These are phyloP conservation scores for Russula emetica DNA, from an alignment of 768 basidiomycete species.

Conservation along the genomic window DNA sequence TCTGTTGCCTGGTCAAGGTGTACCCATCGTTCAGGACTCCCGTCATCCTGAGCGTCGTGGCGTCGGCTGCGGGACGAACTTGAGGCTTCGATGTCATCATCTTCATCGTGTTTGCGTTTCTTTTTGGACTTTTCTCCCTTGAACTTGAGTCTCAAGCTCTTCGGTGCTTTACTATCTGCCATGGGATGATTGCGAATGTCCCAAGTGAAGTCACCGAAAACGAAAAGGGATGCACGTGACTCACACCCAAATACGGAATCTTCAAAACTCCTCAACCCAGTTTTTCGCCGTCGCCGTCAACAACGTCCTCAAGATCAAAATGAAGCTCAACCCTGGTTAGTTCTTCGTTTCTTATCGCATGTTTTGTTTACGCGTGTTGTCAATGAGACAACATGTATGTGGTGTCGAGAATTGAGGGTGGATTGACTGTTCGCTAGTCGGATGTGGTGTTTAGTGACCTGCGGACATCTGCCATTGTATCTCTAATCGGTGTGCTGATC, in stretches of 20 bases:
- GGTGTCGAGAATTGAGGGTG: constrained; percentile 34
- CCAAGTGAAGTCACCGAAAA: not conserved
- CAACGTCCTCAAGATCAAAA: constrained; percentile 57
- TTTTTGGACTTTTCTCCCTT: constrained; percentile 85
- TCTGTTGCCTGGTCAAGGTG: constrained; percentile 64
- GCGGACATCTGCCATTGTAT: constrained; percentile 15
- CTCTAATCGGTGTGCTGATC: constrained; percentile 35
- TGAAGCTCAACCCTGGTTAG: constrained; percentile 84
- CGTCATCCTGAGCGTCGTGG: constrained; percentile 54
- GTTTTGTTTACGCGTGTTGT: constrained; percentile 27
- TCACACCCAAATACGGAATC: constrained; percentile 21
- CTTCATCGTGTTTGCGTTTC: constrained; percentile 66
- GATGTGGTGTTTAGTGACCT: constrained; percentile 11
- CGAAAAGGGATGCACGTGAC: constrained; percentile 18
- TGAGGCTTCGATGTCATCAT: constrained; percentile 44
- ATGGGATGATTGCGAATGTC: constrained; percentile 36
- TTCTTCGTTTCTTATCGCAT: constrained; percentile 34
- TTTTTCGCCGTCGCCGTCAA: constrained; percentile 44
- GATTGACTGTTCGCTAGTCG: constrained; percentile 50
- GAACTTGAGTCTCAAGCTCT: constrained; percentile 62
- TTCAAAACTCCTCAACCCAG: constrained; percentile 20
- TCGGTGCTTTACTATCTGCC: constrained; percentile 19
- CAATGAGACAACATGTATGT: constrained; percentile 29
- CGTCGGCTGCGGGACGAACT: constrained; percentile 43
- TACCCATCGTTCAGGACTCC: constrained; percentile 75